Evolutionary conservation across 495 filamentous ascomycete species (phyloP), one percentile per base, ranked within the genome.

Genomic region (Corynascus novoguineensis): DNA sequence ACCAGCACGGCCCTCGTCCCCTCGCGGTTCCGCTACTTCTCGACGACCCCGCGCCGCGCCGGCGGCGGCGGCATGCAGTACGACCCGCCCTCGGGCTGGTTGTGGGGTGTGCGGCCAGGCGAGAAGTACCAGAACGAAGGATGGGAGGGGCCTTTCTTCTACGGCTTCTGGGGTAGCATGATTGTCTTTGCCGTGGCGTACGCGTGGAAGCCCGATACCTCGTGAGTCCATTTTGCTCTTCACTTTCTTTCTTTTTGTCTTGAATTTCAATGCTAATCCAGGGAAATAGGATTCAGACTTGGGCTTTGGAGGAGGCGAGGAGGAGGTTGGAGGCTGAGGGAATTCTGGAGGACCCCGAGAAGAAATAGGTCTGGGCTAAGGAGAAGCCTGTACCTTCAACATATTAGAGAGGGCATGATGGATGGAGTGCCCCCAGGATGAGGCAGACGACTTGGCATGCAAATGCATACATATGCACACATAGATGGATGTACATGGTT

Each of bases 201-300:
- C 79, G 88, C 89, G 50, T 97, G 90, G 68, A 98, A 98, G 83
- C 93, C 93, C 24, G 93, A 98, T 79, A 97, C 92, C 49, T 95
- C 89, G 93, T 98, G 80, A 74, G 92, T 89, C 40, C 40, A 53
- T 59, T 63, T 42, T 47, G 29, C 37, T 38, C 44, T 38, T 22
- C 28, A 3, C 19, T 27, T 46, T 41, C 14, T 21, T 14, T 27
- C 9, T 34, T 25, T 57, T 37, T 58, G 10, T n/a, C 17, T 35
- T 31, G n/a, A n/a, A n/a, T n/a, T n/a, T n/a, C n/a, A n/a, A n/a
- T 27, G 28, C 29, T 46, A 49, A 24, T 14, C 14, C 3, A 19
- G 42, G 38, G 52, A 6, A 11, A n/a, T 52, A 98, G 95, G 65
- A 97, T 99, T 84, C 92, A 97, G 79, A 97, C 92, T 48, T 99